Evolutionary conservation across 2,329 filamentous ascomycete genomes (phyloP).

Genomic region (Fusarium globosum): DNA sequence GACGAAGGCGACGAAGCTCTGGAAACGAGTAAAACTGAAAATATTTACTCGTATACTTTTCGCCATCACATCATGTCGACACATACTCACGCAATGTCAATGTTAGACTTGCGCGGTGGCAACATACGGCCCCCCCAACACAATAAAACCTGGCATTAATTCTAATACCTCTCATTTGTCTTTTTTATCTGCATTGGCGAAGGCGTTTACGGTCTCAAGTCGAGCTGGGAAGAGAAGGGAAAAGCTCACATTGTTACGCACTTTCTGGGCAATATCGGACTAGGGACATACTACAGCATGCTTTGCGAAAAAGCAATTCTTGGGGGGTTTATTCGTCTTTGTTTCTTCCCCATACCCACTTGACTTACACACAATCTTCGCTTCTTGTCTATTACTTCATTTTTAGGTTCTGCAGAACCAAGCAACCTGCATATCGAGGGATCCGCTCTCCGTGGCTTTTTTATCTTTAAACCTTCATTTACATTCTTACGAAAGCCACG

Average conservation of each 20-base stretch:
- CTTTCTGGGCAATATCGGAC: constrained; percentile 9
- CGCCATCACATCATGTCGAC: constrained; percentile 22
- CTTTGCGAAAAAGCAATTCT: constrained; percentile 20
- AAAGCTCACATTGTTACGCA: neutral
- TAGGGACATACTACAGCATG: constrained; percentile 4
- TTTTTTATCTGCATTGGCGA: constrained; percentile 34
- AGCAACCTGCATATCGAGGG: constrained; percentile 24
- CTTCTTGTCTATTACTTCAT: constrained; percentile 12
- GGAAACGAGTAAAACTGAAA: constrained; percentile 41
- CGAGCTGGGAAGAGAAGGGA: constrained; percentile 11
- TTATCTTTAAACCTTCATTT: constrained; percentile 27
- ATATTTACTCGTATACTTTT: neutral
- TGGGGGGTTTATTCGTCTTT: neutral
- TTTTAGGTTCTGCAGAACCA: constrained; percentile 9
- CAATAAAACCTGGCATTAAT: constrained; percentile 30
- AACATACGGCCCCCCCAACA: constrained; percentile 6
- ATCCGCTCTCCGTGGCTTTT: constrained; percentile 18
- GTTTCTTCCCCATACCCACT: constrained; percentile 16
- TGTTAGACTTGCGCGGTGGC: constrained; percentile 22
- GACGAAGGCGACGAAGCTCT: constrained; percentile 60
- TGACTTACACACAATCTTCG: constrained; percentile 15
- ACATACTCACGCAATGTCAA: neutral
- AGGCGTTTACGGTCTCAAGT: constrained; percentile 31
- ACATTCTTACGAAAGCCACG: constrained; percentile 33
- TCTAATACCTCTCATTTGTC: constrained; percentile 26